These are phyloP conservation scores for Talaromyces islandicus DNA, from an alignment of 2,329 filamentous ascomycete species.

Conservation along the genomic window DNA sequence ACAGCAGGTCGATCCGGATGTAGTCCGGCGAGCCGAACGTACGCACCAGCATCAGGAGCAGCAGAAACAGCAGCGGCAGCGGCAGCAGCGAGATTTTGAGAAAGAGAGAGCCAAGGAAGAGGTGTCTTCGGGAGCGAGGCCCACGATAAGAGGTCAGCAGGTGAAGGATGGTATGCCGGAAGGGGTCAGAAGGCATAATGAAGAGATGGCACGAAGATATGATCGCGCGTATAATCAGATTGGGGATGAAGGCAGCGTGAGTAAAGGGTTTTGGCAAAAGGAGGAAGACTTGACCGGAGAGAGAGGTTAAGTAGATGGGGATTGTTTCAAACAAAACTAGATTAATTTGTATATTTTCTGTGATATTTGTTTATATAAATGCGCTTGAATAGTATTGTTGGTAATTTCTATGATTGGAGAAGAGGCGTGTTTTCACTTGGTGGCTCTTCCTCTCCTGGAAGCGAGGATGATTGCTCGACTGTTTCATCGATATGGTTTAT, in stretches of 20 bases:
- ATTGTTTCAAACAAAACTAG: neutral
- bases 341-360: neutral
- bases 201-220: slow-evolving; percentile 25
- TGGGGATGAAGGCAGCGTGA: slow-evolving; percentile 18
- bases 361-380: neutral
- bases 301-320: neutral
- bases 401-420: slow-evolving; percentile 1
- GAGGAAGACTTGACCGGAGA: slow-evolving; percentile 4
- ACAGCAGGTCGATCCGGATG: neutral
- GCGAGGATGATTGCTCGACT: neutral
- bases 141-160: slow-evolving; percentile 24
- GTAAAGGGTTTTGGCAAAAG: slow-evolving; percentile 15
- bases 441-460: neutral
- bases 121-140: slow-evolving; percentile 28
- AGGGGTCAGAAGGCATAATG: slow-evolving; percentile 31
- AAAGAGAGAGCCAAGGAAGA: neutral
- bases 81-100: neutral
- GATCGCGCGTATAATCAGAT: slow-evolving; percentile 29
- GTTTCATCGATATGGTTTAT: neutral
- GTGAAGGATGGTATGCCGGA: slow-evolving; percentile 21
- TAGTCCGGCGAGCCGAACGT: neutral
- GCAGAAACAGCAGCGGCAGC: slow-evolving; percentile 3
- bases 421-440: slow-evolving; percentile 1
- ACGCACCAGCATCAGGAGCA: neutral
- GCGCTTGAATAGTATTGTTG: neutral